Base-by-base conservation (phyloP, 371 early-diverging fungal genomes). In the Blakeslea trispora region DNA sequence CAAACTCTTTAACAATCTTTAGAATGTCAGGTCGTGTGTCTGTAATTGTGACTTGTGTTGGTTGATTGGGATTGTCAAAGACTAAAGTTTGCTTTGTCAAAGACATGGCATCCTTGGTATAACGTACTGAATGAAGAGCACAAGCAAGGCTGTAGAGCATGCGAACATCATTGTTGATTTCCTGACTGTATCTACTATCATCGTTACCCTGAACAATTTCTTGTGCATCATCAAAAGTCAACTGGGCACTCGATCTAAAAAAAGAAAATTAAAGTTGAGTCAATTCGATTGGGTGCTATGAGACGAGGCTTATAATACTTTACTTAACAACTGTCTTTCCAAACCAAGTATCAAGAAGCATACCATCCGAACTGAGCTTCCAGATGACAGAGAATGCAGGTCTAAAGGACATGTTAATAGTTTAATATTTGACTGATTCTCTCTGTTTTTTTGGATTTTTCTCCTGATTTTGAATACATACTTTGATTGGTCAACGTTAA, bases 161-260 rank as follows among this genome's bases (percentile, higher is more conserved):
- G 32, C 66, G 61, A 8, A 63, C 42, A 15, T 37, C 21, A 15
- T 23, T n/a, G 24, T 55, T 39, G 34, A 19, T 32, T 31, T 31
- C 34, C 24, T 23, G 31, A 28, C 37, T 46, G 15, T 57, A 52
- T 18, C 18, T 23, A 11, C 1, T 18, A 15, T 22, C 32, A 13
- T 31, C 24, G 11, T 8, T 53, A 55, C 28, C 65, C 35, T 11
- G 88, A 35, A 95, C 85, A 2, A 93, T 80, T 14, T 74, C 61
- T 69, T 98, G 93, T 0, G 96, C 99, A 58, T 97, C 87, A 28
- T 95, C 93, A 64, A 95, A 93, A 17, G 89, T 81, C 31, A 95
- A 75, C 59, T 82, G 82, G 31, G 84, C 84, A 44, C 81, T 83
- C 5, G 89, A 84, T 46, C 81, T 76, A 49, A 22, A 24, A 17